Conservation (phyloP, 2,329 filamentous ascomycete genomes). For the Trichoderma harzianum region DNA sequence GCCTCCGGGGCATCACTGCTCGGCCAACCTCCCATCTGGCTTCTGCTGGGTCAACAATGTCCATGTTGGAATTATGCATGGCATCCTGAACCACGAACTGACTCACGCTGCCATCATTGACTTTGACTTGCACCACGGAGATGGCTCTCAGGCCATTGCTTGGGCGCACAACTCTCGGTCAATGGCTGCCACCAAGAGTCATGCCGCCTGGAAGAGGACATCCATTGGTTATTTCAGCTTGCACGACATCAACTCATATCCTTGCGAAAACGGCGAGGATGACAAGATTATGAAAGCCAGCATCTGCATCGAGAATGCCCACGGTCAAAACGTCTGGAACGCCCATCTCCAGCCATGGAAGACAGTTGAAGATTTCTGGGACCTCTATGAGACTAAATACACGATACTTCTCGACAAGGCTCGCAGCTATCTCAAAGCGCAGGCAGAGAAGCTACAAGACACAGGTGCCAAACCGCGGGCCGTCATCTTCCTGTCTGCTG, state of each 20-base stretch:
- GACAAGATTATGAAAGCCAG: constrained; percentile 94
- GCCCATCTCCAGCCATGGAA: constrained; percentile 89
- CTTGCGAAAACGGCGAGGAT: constrained; percentile 89
- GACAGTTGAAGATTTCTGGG: constrained; percentile 81
- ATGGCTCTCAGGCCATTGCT: constrained; percentile 91
- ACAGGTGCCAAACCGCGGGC: constrained; percentile 66
- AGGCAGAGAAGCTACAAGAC: constrained; percentile 62
- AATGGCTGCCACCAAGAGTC: constrained; percentile 61
- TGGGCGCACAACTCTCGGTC: constrained; percentile 85
- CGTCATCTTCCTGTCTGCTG: constrained; percentile 91
- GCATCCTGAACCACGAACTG: constrained; percentile 74
- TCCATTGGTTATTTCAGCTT: constrained; percentile 94
- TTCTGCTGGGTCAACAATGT: constrained; percentile 99
- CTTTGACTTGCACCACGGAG: constrained; percentile 87
- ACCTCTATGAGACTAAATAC: constrained; percentile 79
- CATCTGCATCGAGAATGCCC: constrained; percentile 88
- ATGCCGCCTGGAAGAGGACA: constrained; percentile 72
- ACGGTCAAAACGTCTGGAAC: constrained; percentile 94
- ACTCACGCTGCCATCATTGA: constrained; percentile 94
- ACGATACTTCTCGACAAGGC: constrained; percentile 74
- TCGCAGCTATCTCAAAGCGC: constrained; percentile 68
- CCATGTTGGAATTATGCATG: constrained; percentile 93
- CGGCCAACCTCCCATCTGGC: constrained; percentile 80
- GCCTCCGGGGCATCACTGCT: constrained; percentile 94
- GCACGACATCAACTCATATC: constrained; percentile 98